These are phyloP conservation scores for Cytospora paraplurivora DNA, from an alignment of 2,329 filamentous ascomycete genomes.

Conservation along the genomic window DNA sequence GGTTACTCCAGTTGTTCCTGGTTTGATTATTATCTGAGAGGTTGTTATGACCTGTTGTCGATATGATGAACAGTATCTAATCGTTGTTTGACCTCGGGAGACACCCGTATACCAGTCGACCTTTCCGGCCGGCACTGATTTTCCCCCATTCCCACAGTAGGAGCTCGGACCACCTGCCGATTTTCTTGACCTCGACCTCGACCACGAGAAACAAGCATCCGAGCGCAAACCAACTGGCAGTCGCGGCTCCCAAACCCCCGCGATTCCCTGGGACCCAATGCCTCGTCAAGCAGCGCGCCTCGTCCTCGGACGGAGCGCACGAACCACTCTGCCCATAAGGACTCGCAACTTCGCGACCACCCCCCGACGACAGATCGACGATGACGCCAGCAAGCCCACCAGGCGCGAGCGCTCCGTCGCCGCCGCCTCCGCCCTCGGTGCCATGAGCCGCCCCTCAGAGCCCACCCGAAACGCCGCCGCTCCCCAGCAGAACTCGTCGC, in stretches of 20 bases:
- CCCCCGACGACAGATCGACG: conserved; percentile 5
- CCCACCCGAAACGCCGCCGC: not conserved
- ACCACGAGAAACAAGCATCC: conserved; percentile 13
- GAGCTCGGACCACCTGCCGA: conserved; percentile 20
- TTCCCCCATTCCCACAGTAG: not conserved
- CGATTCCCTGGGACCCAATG: conserved; percentile 17
- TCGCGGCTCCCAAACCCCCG: conserved; percentile 4
- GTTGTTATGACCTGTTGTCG: too few relatives aligned
- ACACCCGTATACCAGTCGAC: too few relatives aligned
- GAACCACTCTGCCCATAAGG: conserved; percentile 4
- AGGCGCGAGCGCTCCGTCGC: conserved; percentile 25
- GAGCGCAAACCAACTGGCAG: not conserved
- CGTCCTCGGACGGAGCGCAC: conserved; percentile 28
- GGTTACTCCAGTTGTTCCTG: too few relatives aligned
- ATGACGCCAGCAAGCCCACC: conserved; percentile 20
- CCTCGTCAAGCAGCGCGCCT: conserved; percentile 28
- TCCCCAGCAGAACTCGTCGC: not conserved
- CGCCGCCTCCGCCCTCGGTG: conserved; percentile 27
- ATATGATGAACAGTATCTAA: too few relatives aligned
- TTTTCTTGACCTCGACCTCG: conserved; percentile 13
- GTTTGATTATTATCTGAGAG: too few relatives aligned
- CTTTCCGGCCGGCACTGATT: not conserved
- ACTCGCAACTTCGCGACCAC: conserved; percentile 25
- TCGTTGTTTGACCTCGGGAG: too few relatives aligned
- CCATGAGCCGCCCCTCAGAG: conserved; percentile 17